Conservation (phyloP, 352 stramenopile species). For the Salisapilia sapeloensis region DNA sequence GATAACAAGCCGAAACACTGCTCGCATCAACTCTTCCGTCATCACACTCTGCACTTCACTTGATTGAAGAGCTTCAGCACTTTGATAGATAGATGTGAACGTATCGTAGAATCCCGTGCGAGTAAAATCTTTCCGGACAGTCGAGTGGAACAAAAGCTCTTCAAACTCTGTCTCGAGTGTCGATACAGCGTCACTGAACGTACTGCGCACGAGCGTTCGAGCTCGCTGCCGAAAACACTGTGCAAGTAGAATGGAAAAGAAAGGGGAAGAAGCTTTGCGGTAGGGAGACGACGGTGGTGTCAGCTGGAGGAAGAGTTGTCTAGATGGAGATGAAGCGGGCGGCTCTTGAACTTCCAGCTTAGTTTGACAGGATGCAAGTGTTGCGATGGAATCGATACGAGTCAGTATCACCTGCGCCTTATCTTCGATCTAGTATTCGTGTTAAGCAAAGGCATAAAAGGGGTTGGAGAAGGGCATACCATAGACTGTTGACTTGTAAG, state of each 20-base stretch:
- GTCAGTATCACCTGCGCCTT: slow-evolving; percentile 25
- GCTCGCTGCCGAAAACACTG: slow-evolving; percentile 39
- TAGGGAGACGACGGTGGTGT: too few species aligned
- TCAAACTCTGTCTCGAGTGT: slow-evolving; percentile 47
- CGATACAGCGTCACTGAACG: slow-evolving; percentile 53
- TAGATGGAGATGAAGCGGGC: too few species aligned
- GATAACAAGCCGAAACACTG: slow-evolving; percentile 42
- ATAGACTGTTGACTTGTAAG: too few species aligned
- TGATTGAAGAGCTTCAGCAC: slow-evolving; percentile 33
- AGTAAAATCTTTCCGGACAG: slow-evolving; percentile 7
- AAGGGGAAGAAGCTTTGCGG: too few species aligned
- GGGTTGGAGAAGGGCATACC: too few species aligned
- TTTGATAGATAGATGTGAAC: slow-evolving; percentile 58
- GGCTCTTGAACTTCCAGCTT: too few species aligned
- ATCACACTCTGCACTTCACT: slow-evolving; percentile 64
- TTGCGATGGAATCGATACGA: slow-evolving; percentile 32
- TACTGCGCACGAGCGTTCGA: slow-evolving; percentile 52
- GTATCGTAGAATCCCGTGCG: slow-evolving; percentile 57
- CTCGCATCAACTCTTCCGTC: slow-evolving; percentile 56
- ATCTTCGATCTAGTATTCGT: slow-evolving; percentile 20
- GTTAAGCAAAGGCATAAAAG: too few species aligned
- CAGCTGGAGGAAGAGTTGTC: background rate
- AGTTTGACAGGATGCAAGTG: slow-evolving; percentile 33
- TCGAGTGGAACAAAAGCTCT: slow-evolving; percentile 10
- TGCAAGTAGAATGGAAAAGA: slow-evolving; percentile 49